Conservation (phyloP, 805 yeast genomes). For the Komagataella pastoris region DNA sequence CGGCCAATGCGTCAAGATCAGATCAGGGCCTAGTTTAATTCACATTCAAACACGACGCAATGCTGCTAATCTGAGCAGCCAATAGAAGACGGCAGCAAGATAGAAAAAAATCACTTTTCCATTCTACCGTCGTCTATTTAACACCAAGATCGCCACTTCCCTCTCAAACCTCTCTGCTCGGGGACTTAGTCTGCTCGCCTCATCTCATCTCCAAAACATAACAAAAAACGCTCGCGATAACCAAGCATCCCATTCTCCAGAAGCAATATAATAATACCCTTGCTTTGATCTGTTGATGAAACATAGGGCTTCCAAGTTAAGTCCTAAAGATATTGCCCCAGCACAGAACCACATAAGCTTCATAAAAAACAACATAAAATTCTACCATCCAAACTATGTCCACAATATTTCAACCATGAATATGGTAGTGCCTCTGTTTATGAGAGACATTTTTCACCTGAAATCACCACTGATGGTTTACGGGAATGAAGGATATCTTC, state of each 20-base stretch:
- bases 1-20: background rate
- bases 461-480: constrained; percentile 12
- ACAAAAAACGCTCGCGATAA: background rate
- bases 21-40: too few relatives aligned
- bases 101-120: too few relatives aligned
- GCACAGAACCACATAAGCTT: constrained; percentile 12
- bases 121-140: background rate
- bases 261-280: constrained; percentile 2
- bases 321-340: constrained; percentile 8
- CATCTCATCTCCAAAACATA: background rate
- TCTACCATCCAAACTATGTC: constrained; percentile 21
- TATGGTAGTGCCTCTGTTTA: constrained; percentile 16
- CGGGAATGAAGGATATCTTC: constrained; percentile 10
- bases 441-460: constrained; percentile 14
- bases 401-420: constrained; percentile 16
- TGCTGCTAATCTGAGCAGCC: background rate
- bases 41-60: background rate
- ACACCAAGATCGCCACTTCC: background rate
- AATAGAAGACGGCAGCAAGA: background rate
- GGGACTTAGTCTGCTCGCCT: background rate
- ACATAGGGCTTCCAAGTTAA: background rate
- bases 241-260: background rate
- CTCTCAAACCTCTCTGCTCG: background rate
- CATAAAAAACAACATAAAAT: constrained; percentile 12
- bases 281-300: background rate